Evolutionary conservation across 805 yeast genomes (phyloP).

Genomic region (Blastobotrys attinorum): DNA sequence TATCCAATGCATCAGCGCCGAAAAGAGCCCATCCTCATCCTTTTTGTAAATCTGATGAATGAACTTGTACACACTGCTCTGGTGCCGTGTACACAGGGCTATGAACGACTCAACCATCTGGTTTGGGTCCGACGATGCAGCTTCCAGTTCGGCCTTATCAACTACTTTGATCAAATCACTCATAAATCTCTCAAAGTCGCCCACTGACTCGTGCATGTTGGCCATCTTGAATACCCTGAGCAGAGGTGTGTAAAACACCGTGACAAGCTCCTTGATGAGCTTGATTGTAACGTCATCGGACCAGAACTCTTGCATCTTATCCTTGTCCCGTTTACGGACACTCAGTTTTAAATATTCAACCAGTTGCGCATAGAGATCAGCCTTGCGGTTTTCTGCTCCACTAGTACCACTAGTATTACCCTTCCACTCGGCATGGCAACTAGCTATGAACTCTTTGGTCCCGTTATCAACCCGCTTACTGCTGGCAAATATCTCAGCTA

Average conservation of each 20-base stretch:
- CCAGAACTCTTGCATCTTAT: conserved; percentile 69
- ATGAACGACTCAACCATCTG: conserved; percentile 64
- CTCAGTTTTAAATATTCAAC: conserved; percentile 56
- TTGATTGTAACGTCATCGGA: conserved; percentile 75
- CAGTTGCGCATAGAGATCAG: conserved; percentile 43
- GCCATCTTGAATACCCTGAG: conserved; percentile 61
- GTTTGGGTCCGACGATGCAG: conserved; percentile 43
- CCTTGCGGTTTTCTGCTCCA: conserved; percentile 24
- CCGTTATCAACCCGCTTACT: background rate
- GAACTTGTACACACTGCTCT: conserved; percentile 63
- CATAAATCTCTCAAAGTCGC: conserved; percentile 57
- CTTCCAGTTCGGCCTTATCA: conserved; percentile 40
- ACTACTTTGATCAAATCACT: conserved; percentile 55
- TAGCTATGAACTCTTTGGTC: conserved; percentile 11
- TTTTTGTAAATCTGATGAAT: conserved; percentile 75
- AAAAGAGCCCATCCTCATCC: conserved; percentile 66
- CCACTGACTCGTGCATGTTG: conserved; percentile 55
- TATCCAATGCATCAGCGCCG: conserved; percentile 67
- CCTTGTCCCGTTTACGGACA: conserved; percentile 68
- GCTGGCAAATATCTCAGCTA: conserved; percentile 18
- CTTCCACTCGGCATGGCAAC: conserved; percentile 31
- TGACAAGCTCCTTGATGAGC: conserved; percentile 62
- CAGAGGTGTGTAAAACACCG: conserved; percentile 67
- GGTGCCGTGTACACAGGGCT: conserved; percentile 60
- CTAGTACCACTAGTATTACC: conserved; percentile 23